A percentile compares a stretch with the other conserved stretches of the same genome.
phyloP scores from a whole-genome alignment of 495 filamentous ascomycete genomes.

The Aspergillus olivimuriae region DNA sequence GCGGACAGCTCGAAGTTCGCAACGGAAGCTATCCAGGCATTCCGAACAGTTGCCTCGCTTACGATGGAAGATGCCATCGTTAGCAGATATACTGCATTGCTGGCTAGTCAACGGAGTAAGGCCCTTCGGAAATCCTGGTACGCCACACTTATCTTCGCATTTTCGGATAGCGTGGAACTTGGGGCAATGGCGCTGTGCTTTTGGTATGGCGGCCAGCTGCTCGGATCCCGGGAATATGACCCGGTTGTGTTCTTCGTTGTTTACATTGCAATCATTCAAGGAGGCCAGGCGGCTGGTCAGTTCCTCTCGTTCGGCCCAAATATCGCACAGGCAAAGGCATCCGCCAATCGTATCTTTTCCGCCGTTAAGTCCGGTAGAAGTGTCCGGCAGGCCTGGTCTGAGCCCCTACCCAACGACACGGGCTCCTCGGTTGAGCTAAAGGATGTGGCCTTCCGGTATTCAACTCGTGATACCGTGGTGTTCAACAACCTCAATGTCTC shows the following conservation, averaged over 20 bases:
- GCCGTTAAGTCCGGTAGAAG: conserved; percentile 3
- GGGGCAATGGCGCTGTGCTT: conserved; percentile 52
- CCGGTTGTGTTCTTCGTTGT: conserved; percentile 49
- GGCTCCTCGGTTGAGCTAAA: conserved; percentile 27
- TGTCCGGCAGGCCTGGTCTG: neutral
- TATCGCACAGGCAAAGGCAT: conserved; percentile 51
- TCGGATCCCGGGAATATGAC: conserved; percentile 44
- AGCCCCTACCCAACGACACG: neutral
- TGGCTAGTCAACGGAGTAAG: conserved; percentile 43
- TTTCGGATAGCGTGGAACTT: conserved; percentile 38
- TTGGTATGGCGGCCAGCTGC: conserved; percentile 52
- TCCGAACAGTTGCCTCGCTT: conserved; percentile 52
- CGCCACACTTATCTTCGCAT: conserved; percentile 30
- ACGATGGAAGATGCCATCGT: conserved; percentile 46
- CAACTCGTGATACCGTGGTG: conserved; percentile 43
- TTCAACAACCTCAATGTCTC: conserved; percentile 33
- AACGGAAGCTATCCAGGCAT: conserved; percentile 47
- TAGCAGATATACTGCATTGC: conserved; percentile 39
- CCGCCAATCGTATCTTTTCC: conserved; percentile 48
- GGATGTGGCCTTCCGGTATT: conserved; percentile 54
- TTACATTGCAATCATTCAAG: conserved; percentile 54
- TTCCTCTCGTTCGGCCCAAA: conserved; percentile 45
- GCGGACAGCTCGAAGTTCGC: conserved; percentile 46
- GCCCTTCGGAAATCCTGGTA: conserved; percentile 47
- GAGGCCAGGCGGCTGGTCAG: conserved; percentile 46